phyloP scores from a whole-genome alignment of 495 filamentous ascomycete species.

The Oleoguttula mirabilis region DNA sequence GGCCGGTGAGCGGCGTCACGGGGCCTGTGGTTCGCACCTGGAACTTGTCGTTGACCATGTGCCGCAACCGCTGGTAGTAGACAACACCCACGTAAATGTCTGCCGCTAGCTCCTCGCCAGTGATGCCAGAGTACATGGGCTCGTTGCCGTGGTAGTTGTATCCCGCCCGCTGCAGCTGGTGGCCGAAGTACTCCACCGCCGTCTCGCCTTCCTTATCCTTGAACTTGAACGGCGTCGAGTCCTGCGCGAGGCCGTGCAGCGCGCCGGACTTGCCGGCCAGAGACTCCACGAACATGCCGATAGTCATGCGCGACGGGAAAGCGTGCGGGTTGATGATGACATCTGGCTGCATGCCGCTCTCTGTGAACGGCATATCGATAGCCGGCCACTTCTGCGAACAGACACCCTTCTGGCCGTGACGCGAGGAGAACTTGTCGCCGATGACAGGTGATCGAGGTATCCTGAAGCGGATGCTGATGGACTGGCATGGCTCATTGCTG shows the following conservation, averaged over 20 bases:
- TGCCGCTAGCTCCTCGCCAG: constrained; percentile 80
- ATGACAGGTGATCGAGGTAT: constrained; percentile 84
- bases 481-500: constrained; percentile 60
- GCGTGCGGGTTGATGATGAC: constrained; percentile 99
- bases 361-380: constrained; percentile 92
- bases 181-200: constrained; percentile 87
- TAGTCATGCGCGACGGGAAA: constrained; percentile 99
- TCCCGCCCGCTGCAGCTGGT: constrained; percentile 83
- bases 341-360: constrained; percentile 92
- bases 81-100: constrained; percentile 96
- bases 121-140: constrained; percentile 94
- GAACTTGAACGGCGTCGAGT: constrained; percentile 89
- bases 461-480: constrained; percentile 82
- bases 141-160: constrained; percentile 99
- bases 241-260: constrained; percentile 86
- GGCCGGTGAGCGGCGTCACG: constrained; percentile 76
- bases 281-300: constrained; percentile 98
- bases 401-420: constrained; percentile 96
- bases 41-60: constrained; percentile 99
- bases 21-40: constrained; percentile 94
- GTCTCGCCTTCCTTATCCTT: constrained; percentile 66
- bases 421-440: constrained; percentile 96
- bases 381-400: constrained; percentile 93
- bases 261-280: constrained; percentile 90
- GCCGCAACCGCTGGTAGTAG: constrained; percentile 91